These are phyloP conservation scores for Candida silvicultrix DNA, from an alignment of 805 yeast genomes.

Conservation along the genomic window DNA sequence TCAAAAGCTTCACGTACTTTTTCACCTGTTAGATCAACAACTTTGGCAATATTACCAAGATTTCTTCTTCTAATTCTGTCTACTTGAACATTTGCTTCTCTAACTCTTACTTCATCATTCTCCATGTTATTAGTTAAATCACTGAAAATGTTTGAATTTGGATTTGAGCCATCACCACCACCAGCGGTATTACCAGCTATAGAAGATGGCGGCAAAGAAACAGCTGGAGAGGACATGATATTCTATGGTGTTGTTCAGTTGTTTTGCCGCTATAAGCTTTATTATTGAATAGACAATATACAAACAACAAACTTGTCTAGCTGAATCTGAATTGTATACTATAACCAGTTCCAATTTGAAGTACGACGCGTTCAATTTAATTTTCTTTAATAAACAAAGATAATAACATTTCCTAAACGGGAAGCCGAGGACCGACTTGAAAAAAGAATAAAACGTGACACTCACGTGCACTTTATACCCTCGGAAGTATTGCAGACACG, in stretches of 20 bases:
- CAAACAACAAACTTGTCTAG: too few relatives aligned
- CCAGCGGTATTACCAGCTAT: constrained; percentile 7
- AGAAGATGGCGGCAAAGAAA: constrained; percentile 17
- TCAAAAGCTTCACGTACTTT: constrained; percentile 90
- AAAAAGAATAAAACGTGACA: too few relatives aligned
- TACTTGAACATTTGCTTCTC: constrained; percentile 6
- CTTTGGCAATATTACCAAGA: constrained; percentile 71
- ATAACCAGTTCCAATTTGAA: too few relatives aligned
- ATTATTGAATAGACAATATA: too few relatives aligned
- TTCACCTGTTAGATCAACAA: constrained; percentile 87
- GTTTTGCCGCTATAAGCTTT: too few relatives aligned
- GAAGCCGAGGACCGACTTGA: neutral
- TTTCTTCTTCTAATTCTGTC: constrained; percentile 45
- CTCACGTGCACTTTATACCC: too few relatives aligned
- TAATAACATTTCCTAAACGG: neutral
- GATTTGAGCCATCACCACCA: constrained; percentile 2
- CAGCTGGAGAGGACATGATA: constrained; percentile 15
- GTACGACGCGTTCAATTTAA: neutral
- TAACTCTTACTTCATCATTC: constrained; percentile 1
- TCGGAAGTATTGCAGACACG: too few relatives aligned
- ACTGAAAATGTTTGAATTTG: constrained; percentile 19
- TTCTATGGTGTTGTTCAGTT: too few relatives aligned
- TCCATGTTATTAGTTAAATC: constrained; percentile 5
- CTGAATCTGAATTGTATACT: too few relatives aligned
- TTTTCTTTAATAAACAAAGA: neutral